Base-by-base conservation (phyloP, 108 stramenopile genomes). In the Thalassiosira profunda region DNA sequence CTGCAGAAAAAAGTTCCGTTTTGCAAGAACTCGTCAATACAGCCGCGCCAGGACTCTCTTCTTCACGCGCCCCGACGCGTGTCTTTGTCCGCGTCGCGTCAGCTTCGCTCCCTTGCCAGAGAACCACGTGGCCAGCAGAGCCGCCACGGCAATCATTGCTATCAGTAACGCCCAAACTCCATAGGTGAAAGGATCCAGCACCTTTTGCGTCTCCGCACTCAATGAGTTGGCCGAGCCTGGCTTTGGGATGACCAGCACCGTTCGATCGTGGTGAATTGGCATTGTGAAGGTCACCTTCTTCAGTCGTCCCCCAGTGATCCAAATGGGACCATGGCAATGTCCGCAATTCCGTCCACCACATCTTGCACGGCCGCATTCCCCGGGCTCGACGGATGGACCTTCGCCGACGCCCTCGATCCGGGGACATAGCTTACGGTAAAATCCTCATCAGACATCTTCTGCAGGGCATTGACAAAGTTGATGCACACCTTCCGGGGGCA, bases 401-500 rank as follows among this genome's bases (percentile, higher is more conserved):
- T 6, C 4, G 4, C 33, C 14, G 52, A 53, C 4, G 20, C 18
- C 25, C 52, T 53, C 9, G 52, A 53, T 20, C 5, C 5, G n/a
- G 28, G 25, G 8, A 30, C 33, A 14, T 53, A 53, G 20, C 29
- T 21, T 14, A 53, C n/a, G 14, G 6, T 7, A 7, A 53, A 9
- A n/a, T 53, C 52, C 5, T 30, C 52, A 21, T 53, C 33, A 14
- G 52, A 21, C 4, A 53, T 53, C 14, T 14, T 6, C 5, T 31
- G 28, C 4, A 53, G 12, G 12, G 28, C 20, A 5, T 53, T 5
- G 23, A 53, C 33, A 20, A 31, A 53, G 25, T 26, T 53, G 8
- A 53, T n/a, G 20, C n/a, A 53, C 5, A 28, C 68, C 68, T 4
- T 45, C 57, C 17, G 24, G 59, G 8, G 57, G 57, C 9, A 69